Conservation (phyloP, 208 protist genomes). For the Leishmania amazonensis region DNA sequence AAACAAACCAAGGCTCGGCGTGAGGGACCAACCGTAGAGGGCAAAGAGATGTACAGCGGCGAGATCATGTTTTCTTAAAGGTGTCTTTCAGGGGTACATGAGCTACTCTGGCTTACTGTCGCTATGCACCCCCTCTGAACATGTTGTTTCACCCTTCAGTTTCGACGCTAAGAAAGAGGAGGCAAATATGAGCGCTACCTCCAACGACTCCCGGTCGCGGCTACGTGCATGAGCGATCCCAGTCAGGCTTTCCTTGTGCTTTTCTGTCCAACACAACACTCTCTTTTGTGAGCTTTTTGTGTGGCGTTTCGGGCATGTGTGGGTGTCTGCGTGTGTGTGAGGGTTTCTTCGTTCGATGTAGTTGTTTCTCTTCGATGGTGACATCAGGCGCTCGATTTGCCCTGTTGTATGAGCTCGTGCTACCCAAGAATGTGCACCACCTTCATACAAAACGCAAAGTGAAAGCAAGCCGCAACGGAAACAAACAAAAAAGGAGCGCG, state of each 20-base stretch:
- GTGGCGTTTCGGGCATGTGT: conserved; percentile 9
- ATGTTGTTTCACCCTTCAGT: background rate
- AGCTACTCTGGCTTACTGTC: background rate
- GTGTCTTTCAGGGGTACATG: background rate
- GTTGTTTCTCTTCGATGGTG: conserved; percentile 10
- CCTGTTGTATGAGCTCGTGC: background rate
- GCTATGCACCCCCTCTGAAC: background rate
- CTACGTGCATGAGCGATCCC: background rate
- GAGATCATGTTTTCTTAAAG: conserved; percentile 27
- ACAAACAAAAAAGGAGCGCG: background rate
- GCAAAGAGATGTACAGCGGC: conserved; percentile 24
- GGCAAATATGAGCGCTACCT: conserved; percentile 1
- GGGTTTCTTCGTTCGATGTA: conserved; percentile 13
- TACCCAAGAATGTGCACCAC: background rate
- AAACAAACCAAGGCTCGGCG: conserved; percentile 76
- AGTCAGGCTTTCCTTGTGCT: background rate
- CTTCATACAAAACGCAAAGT: background rate
- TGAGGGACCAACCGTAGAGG: conserved; percentile 35
- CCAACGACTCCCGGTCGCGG: background rate
- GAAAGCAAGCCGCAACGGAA: background rate
- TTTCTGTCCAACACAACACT: conserved; percentile 1
- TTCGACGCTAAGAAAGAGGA: conserved; percentile 1
- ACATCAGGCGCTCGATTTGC: background rate
- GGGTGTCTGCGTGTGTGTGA: background rate
- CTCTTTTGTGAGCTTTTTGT: conserved; percentile 26